phyloP scores from a whole-genome alignment of 345 rosid genomes.

The Durio zibethinus region DNA sequence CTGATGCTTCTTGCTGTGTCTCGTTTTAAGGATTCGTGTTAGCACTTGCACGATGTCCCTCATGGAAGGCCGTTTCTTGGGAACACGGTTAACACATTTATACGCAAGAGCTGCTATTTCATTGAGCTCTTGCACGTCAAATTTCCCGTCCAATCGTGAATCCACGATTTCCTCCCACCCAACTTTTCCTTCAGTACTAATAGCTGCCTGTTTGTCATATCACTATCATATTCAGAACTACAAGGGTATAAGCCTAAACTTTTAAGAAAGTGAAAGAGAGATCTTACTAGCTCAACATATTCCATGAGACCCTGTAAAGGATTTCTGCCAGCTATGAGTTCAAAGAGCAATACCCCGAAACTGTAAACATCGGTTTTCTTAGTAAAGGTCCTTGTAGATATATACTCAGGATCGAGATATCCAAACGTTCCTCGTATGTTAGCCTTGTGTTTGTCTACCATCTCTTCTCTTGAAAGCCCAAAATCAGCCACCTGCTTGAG shows the following conservation, averaged over 20 bases:
- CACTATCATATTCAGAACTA: not conserved
- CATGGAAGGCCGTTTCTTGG: slow-evolving; percentile 88
- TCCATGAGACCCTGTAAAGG: slow-evolving; percentile 98
- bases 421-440: slow-evolving; percentile 91
- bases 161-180: slow-evolving; percentile 99
- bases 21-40: slow-evolving; percentile 57
- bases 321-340: slow-evolving; percentile 89
- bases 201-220: slow-evolving; percentile 64
- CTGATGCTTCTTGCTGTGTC: slow-evolving; percentile 60
- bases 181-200: slow-evolving; percentile 72
- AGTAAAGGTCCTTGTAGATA: slow-evolving; percentile 75
- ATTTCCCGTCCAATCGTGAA: slow-evolving; percentile 67
- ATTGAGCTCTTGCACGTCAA: slow-evolving; percentile 69
- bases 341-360: slow-evolving; percentile 91
- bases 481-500: slow-evolving; percentile 84
- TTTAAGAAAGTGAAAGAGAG: slow-evolving; percentile 8
- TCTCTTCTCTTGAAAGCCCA: slow-evolving; percentile 97
- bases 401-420: slow-evolving; percentile 95
- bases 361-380: slow-evolving; percentile 98
- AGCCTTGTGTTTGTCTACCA: slow-evolving; percentile 73
- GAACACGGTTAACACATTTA: slow-evolving; percentile 65
- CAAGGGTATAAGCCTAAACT: not conserved
- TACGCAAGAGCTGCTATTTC: slow-evolving; percentile 88
- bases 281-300: slow-evolving; percentile 79
- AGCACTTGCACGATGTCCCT: slow-evolving; percentile 91